Evolutionary conservation across 2,329 filamentous ascomycete species (phyloP), one percentile per base, ranked within the genome.

Genomic region (Penicillium sp.): DNA sequence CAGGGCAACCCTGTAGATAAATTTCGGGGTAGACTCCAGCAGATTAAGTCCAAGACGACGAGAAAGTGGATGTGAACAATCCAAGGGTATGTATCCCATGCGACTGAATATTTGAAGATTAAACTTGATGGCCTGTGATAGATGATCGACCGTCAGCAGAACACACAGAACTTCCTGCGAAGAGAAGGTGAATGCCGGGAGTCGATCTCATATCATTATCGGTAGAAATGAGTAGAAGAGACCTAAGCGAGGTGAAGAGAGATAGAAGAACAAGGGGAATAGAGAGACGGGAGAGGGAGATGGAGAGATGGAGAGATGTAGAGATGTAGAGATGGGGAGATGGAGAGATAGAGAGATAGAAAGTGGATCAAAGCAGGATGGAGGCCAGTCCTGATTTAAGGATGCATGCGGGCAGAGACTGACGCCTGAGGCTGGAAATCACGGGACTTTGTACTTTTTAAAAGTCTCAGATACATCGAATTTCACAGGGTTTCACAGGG

Each of bases 361-460:
- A 38, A 49, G 45, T 48, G 41, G 41, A 37, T 33, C 31, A 33
- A 33, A 4, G 31, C 31, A 33, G 31, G 12, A 12, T 10, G 27
- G 27, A 13, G 29, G 29, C 29, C 29, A 31, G 27, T 31, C 29
- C 31, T 33, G 35, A 49, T 27, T 51, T 43, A 50, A 43, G 38
- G 46, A 55, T 50, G 43, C 45, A 48, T 53, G 29, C 40, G 50
- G 50, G 50, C n/a, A n/a, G 5, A 19, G 19, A 35, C 23, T 21
- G 51, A 54, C 42, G 29, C 51, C 51, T 54, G 21, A 56, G 53
- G 46, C 17, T 27, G 13, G n/a, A 3, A 40, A 40, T 56, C 53
- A 56, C 53, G 53, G 53, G 53, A 56, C 46, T 40, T n/a, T 2
- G 17, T 13, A 31, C 29, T 13, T 31, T 31, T 13, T n/a, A n/a